Conservation (phyloP, 2,329 filamentous ascomycete species). For the Atkinsonella hypoxylon region DNA sequence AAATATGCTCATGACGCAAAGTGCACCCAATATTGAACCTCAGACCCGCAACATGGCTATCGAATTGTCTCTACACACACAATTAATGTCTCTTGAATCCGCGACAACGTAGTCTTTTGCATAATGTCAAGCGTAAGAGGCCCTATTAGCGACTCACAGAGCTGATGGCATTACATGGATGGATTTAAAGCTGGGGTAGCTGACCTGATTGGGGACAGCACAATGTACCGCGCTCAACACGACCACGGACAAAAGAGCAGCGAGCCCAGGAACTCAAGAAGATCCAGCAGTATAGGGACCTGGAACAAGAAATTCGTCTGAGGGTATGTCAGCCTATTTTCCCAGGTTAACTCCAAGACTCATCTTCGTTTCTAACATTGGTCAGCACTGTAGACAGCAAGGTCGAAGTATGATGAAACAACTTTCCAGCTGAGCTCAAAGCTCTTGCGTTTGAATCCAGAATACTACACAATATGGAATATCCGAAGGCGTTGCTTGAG, state of each 20-base stretch:
- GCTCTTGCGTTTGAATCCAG: slow-evolving; percentile 65
- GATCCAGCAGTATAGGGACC: slow-evolving; percentile 57
- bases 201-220: slow-evolving; percentile 21
- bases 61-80: no score
- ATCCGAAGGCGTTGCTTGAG: slow-evolving; percentile 62
- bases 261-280: slow-evolving; percentile 55
- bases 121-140: slow-evolving; percentile 1
- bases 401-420: background rate
- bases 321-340: slow-evolving; percentile 1
- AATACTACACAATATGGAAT: slow-evolving; percentile 91
- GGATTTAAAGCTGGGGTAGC: background rate
- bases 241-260: slow-evolving; percentile 49
- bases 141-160: background rate
- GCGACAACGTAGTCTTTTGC: no score
- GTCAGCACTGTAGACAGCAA: background rate
- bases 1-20: no score
- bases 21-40: no score
- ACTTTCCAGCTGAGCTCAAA: slow-evolving; percentile 32
- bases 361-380: background rate
- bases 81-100: no score
- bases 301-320: slow-evolving; percentile 50
- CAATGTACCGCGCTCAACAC: slow-evolving; percentile 57
- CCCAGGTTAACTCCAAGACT: background rate
- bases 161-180: background rate
- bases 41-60: no score